Percentiles rank a stretch among this genome's conserved stretches.
phyloP scores from a whole-genome alignment of 73 alveolate species.

The Paraurostyla sp. region DNA sequence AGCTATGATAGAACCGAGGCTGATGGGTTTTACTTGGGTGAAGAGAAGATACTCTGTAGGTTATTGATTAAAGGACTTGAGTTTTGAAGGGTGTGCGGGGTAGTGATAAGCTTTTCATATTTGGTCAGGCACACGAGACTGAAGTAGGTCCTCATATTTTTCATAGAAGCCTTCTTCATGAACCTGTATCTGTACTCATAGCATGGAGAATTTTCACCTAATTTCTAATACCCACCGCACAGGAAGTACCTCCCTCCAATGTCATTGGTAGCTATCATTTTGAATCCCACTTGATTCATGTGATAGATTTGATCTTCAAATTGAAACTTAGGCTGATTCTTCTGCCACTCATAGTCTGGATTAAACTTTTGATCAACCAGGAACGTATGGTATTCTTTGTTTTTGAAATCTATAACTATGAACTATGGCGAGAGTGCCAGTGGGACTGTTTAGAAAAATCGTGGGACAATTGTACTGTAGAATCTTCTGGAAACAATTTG shows the following conservation, averaged over 20 bases:
- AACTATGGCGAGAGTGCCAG: too few species aligned
- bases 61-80: too few species aligned
- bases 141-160: constrained; percentile 37
- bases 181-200: not conserved
- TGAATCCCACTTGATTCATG: not conserved
- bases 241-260: constrained; percentile 47
- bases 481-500: too few species aligned
- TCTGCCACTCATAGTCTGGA: not conserved
- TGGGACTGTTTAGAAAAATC: too few species aligned
- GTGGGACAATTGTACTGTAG: too few species aligned
- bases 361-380: not conserved
- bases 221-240: constrained; percentile 21
- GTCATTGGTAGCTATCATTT: constrained; percentile 28
- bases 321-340: not conserved
- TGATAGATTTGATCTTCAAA: not conserved
- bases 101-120: constrained; percentile 24
- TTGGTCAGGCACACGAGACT: constrained; percentile 53
- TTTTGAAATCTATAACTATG: not conserved
- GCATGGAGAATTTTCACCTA: constrained; percentile 18
- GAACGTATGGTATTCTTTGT: not conserved
- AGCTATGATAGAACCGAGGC: too few species aligned
- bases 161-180: constrained; percentile 6
- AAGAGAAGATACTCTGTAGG: too few species aligned
- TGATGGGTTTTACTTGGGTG: too few species aligned
- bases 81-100: too few species aligned